A percentile compares a stretch with the other conserved stretches of the same genome.
Evolutionary conservation across 2,329 filamentous ascomycete species (phyloP).

Genomic region (Aspergillus puulaauensis): DNA sequence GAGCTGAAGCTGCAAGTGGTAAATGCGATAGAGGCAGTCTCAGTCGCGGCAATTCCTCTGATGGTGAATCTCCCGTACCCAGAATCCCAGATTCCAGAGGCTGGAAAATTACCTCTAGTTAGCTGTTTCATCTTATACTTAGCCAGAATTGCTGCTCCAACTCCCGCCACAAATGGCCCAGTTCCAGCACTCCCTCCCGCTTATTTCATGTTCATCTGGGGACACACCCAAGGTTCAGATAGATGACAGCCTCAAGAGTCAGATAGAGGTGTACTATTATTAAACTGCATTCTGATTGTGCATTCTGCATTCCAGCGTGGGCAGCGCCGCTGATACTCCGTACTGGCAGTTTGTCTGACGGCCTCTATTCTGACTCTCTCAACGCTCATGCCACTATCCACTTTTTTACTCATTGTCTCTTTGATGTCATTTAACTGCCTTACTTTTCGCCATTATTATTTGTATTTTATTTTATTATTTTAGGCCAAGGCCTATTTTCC

Average conservation of each 20-base stretch:
- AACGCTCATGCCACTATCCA: conserved; percentile 1
- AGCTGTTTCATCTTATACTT: conserved; percentile 9
- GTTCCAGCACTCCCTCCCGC: background rate
- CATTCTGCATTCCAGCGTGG: too few relatives aligned
- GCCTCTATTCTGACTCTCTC: background rate
- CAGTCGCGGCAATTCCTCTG: background rate
- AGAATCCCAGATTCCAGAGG: background rate
- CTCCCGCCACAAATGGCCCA: background rate
- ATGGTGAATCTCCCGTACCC: background rate
- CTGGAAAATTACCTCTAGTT: conserved; percentile 7
- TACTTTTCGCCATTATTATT: background rate
- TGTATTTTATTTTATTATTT: conserved; percentile 8
- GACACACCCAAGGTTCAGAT: background rate
- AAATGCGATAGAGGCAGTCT: too few relatives aligned
- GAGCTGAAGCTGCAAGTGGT: background rate
- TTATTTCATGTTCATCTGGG: background rate
- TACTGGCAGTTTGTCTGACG: background rate
- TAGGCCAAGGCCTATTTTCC: conserved; percentile 8
- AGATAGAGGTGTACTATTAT: background rate
- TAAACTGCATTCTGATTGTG: background rate
- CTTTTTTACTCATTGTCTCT: conserved; percentile 4
- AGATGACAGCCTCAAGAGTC: background rate
- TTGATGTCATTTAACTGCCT: conserved; percentile 8
- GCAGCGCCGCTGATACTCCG: too few relatives aligned
- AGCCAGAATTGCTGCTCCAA: background rate